Conservation (phyloP, 345 rosid species). For the Aquilaria yunnanensis region DNA sequence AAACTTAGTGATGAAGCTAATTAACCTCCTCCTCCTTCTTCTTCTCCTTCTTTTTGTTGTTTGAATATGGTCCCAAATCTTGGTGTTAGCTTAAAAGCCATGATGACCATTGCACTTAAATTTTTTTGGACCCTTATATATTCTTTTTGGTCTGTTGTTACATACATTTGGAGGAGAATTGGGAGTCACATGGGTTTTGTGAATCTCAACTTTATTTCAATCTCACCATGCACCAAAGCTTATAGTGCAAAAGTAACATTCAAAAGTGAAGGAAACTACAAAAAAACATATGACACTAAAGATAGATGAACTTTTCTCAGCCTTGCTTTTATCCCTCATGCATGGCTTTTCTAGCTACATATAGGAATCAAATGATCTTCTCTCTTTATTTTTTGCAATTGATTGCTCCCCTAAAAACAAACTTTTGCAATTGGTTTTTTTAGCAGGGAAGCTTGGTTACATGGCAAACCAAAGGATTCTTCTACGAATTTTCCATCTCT, state of each 20-base stretch:
- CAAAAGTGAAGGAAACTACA: slow-evolving; percentile 21
- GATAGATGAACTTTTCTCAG: slow-evolving; percentile 26
- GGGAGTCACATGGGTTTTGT: slow-evolving; percentile 38
- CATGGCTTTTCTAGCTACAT: slow-evolving; percentile 42
- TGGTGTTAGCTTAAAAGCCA: slow-evolving; percentile 23
- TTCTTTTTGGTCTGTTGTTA: slow-evolving; percentile 18
- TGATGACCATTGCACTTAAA: slow-evolving; percentile 18
- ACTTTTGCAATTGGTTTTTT: slow-evolving; percentile 20
- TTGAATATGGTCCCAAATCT: slow-evolving; percentile 31
- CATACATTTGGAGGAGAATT: slow-evolving; percentile 13
- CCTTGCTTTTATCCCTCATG: slow-evolving; percentile 36
- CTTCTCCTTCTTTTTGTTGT: not conserved
- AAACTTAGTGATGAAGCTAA: slow-evolving; percentile 42
- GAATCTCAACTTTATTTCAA: slow-evolving; percentile 12
- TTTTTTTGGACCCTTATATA: slow-evolving; percentile 27
- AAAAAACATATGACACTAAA: slow-evolving; percentile 26
- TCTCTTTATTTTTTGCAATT: slow-evolving; percentile 21
- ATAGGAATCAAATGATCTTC: slow-evolving; percentile 28
- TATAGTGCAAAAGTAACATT: too few species aligned
- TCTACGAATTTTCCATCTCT: slow-evolving; percentile 49
- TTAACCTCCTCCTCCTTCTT: not conserved
- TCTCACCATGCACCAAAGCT: slow-evolving; percentile 18
- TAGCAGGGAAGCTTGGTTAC: slow-evolving; percentile 94
- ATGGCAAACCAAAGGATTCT: slow-evolving; percentile 66
- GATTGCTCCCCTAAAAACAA: too few species aligned